A percentile compares a stretch with the other conserved stretches of the same genome.
Evolutionary conservation across 2,329 filamentous ascomycete species (phyloP).

Genomic region (Apiospora pterosperma): DNA sequence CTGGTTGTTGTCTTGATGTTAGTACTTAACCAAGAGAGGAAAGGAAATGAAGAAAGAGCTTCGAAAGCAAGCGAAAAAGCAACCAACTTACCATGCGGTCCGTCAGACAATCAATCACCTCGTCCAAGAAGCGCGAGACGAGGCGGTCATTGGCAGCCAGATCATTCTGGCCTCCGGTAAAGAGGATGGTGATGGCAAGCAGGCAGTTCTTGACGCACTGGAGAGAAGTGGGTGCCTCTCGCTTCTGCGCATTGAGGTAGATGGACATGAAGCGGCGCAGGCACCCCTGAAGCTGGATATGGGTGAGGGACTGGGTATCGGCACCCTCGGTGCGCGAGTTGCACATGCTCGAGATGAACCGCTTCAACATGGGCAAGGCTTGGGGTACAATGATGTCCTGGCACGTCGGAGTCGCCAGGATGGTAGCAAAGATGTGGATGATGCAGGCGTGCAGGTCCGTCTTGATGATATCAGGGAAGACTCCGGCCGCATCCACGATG

Average conservation of each 20-base stretch:
- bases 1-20: constrained; percentile 34
- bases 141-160: constrained; percentile 74
- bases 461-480: constrained; percentile 95
- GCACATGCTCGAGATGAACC: constrained; percentile 78
- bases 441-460: constrained; percentile 95
- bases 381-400: constrained; percentile 88
- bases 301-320: constrained; percentile 46
- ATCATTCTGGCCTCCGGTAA: constrained; percentile 74
- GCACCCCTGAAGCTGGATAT: constrained; percentile 74
- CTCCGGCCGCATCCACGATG: constrained; percentile 88
- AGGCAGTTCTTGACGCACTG: constrained; percentile 91
- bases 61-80: neutral
- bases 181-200: constrained; percentile 81
- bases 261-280: constrained; percentile 80
- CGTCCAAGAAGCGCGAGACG: constrained; percentile 70
- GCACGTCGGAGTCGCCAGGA: constrained; percentile 81
- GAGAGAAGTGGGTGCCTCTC: constrained; percentile 72
- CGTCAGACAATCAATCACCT: constrained; percentile 79
- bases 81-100: constrained; percentile 60
- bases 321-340: constrained; percentile 31
- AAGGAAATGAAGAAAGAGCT: constrained; percentile 16
- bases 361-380: constrained; percentile 84
- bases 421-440: constrained; percentile 92
- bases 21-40: neutral
- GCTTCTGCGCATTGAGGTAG: constrained; percentile 70